Evolutionary conservation across 768 basidiomycete species (phyloP), one percentile per base, ranked within the genome.

Genomic region (Galerina sulciceps): DNA sequence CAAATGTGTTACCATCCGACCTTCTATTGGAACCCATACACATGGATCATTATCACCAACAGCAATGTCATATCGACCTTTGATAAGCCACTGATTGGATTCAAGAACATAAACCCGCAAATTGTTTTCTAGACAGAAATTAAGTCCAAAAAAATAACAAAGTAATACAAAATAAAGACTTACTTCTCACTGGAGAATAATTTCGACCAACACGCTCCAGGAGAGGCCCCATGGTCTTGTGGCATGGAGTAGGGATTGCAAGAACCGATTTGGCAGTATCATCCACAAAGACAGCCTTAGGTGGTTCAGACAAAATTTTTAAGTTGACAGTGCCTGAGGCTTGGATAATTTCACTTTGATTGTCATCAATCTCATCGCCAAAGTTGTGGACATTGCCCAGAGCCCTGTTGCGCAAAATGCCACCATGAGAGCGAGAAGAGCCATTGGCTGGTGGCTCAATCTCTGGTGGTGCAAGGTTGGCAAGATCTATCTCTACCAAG

Each of bases 361-460:
- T 15, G 14, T 31, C 42, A 45, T 43, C 6, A 4, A n/a, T 31
- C 8, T 31, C 15, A 53, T 60, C 58, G 11, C 45, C 58, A 31
- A 60, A 36, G 18, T 60, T 60, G 38, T 34, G 34, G 13, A 41
- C n/a, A 42, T 60, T 60, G 9, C 58, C 58, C 26, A 45, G 10
- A 8, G 58, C 58, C 6, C n/a, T 13, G 26, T 53, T 53, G 41
- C 58, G 35, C 10, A 34, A 23, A 17, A 55, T 14, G 14, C 58
- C 58, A 46, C 58, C 58, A 22, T 18, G 43, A 38, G 44, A 50
- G 14, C 38, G 43, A 11, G 58, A 60, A 6, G 58, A 53, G 13
- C 58, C 58, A 47, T 60, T 38, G 14, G 23, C 42, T 31, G 36
- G 51, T 23, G 10, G 14, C 20, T 22, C 2, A 13, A 38, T 10